Evolutionary conservation across 495 filamentous ascomycete species (phyloP).

Genomic region (Aspergillus incahuasiensis): DNA sequence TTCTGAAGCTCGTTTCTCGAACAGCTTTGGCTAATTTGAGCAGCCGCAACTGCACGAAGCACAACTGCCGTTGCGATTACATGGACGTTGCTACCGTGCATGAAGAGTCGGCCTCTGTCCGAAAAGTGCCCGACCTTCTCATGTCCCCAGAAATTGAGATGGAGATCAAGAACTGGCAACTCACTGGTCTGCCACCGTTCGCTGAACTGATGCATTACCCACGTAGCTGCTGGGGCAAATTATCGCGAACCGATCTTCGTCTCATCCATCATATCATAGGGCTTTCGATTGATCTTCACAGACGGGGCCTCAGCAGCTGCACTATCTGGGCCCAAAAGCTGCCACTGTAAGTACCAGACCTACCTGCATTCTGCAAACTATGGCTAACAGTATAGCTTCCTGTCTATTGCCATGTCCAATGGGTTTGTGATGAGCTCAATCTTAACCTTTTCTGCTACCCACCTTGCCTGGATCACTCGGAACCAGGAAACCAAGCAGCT

Average conservation of each 20-base stretch:
- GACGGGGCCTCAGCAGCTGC: slow-evolving; percentile 69
- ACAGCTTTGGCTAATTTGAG: background rate
- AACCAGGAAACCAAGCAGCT: slow-evolving; percentile 79
- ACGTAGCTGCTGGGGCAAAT: slow-evolving; percentile 51
- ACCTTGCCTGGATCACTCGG: slow-evolving; percentile 80
- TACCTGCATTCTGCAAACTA: too few relatives aligned
- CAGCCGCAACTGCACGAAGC: slow-evolving; percentile 97
- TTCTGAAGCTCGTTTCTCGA: background rate
- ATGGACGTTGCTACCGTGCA: slow-evolving; percentile 68
- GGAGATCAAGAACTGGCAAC: slow-evolving; percentile 77
- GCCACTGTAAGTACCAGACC: slow-evolving; percentile 64
- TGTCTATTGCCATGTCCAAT: slow-evolving; percentile 73
- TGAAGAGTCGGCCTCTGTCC: slow-evolving; percentile 59
- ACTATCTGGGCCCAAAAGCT: slow-evolving; percentile 91
- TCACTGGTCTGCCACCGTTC: slow-evolving; percentile 82
- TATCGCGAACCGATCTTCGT: slow-evolving; percentile 72
- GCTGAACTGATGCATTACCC: slow-evolving; percentile 69
- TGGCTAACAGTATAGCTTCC: slow-evolving; percentile 54
- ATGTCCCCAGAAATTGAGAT: slow-evolving; percentile 78
- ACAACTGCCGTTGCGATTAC: slow-evolving; percentile 96
- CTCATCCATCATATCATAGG: slow-evolving; percentile 88
- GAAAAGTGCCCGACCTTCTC: slow-evolving; percentile 71
- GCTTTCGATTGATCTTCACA: slow-evolving; percentile 76
- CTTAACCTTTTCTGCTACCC: slow-evolving; percentile 83
- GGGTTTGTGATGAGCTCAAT: slow-evolving; percentile 91